Base-by-base conservation (phyloP, 495 filamentous ascomycete genomes). In the Astrocystis sublimbata region DNA sequence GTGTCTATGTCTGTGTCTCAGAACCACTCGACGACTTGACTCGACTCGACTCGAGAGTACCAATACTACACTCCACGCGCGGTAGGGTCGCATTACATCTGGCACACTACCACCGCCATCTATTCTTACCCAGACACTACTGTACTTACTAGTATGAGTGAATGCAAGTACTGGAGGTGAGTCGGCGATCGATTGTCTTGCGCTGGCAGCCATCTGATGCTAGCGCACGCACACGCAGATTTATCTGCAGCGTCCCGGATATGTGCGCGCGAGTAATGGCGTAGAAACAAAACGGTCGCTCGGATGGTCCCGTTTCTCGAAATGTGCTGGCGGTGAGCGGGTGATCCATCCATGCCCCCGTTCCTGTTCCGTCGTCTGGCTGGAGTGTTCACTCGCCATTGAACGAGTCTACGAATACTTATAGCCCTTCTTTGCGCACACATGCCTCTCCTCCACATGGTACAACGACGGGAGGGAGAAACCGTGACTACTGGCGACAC, bases 201-300 rank as follows among this genome's bases (percentile, higher is more conserved):
- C 13, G 13, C 33, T 36, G 33, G 17, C 24, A 30, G 24, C 38
- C 36, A 24, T 13, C 28, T 30, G n/a, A 45, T 26, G 54, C 53
- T 56, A 41, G 40, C 41, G 19, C 54, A 31, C 41, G 15, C 12
- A 41, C 30, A 50, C 30, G 47, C 42, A 42, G 19, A 8, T 40
- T 19, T 33, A 61, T 51, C 52, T 36, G 53, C 61, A 43, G 55
- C 61, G 21, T 60, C 55, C 56, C 65, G 62, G 17, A 24, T 7
- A 42, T 64, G 43, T 33, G 42, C 30, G 23, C 55, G 31, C n/a
- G 45, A 36, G 38, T 12, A n/a, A 42, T 60, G 49, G 47, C n/a
- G 47, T n/a, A n/a, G n/a, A n/a, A n/a, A n/a, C 45, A 49, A 61
- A 61, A 61, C 58, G 58, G 47, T 61, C 38, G 56, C 46, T 61